These are phyloP conservation scores for Crepidotus variabilis DNA, from an alignment of 768 basidiomycete species.

Conservation along the genomic window DNA sequence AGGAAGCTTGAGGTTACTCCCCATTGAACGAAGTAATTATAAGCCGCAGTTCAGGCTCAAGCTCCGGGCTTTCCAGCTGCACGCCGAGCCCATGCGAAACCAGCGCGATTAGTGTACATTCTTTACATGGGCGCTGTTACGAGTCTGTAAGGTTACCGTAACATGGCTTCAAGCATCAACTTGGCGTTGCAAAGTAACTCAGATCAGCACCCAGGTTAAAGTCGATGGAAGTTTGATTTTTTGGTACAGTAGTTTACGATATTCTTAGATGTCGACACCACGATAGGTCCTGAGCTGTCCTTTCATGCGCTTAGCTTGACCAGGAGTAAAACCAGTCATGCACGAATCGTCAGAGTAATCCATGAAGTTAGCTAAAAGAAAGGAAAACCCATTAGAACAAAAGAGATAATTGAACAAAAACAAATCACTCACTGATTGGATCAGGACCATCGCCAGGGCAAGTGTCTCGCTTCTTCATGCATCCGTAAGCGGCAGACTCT, in stretches of 20 bases:
- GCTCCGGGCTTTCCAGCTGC: no score
- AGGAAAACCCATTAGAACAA: background rate
- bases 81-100: no score
- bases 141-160: no score
- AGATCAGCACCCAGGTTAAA: no score
- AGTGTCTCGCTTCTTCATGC: slow-evolving; percentile 26
- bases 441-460: slow-evolving; percentile 28
- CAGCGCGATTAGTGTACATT: no score
- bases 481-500: slow-evolving; percentile 33
- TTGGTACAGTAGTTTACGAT: background rate
- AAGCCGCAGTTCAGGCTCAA: no score
- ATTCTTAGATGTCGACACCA: slow-evolving; percentile 23
- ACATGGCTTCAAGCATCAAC: no score
- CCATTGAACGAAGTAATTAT: no score
- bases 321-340: slow-evolving; percentile 42
- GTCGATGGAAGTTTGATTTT: slow-evolving; percentile 2
- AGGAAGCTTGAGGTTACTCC: no score
- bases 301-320: slow-evolving; percentile 34
- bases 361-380: slow-evolving; percentile 38
- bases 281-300: slow-evolving; percentile 39
- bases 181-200: no score
- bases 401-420: background rate
- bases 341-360: slow-evolving; percentile 44
- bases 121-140: no score
- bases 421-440: slow-evolving; percentile 26